Base-by-base conservation (phyloP, 345 rosid genomes). In the Turritis glabra region DNA sequence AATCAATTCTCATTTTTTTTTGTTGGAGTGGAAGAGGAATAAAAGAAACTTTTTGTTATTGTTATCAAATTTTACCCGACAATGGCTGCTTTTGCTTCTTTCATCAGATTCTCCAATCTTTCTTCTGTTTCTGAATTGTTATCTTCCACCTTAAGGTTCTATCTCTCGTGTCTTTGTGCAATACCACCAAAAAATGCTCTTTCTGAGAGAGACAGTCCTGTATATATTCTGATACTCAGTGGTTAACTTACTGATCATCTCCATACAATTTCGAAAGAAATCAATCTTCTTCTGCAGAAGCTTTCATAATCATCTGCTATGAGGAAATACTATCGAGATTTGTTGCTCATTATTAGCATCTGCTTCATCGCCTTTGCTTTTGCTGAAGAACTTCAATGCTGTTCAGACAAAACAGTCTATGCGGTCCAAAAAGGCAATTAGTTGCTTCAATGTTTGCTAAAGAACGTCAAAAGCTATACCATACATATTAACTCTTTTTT, bases 21-120 rank as follows among this genome's bases (percentile, higher is more conserved):
- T 10, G 14, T 37, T 37, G 40, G 14, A 37, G 40, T 37, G 40
- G 40, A 37, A 37, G 40, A 37, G 13, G 40, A 37, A 37, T 37
- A 13, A 37, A 37, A 11, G 40, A 37, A 37, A 37, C n/a, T 12
- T 8, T 15, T 23, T 48, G 14, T 21, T 52, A 51, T 35, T 40
- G n/a, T 40, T 14, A 4, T 40, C 55, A 12, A 67, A 51, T 43
- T 53, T 29, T 51, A 68, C 64, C 70, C 75, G 70, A 76, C 75
- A 76, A 44, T 53, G 43, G 15, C 52, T 63, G 55, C 63, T 69
- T 54, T 69, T 43, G 64, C 71, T 62, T 50, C 21, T 1, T 12
- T 11, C 71, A 61, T 43, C 37, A 67, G 47, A 58, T 50, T 67
- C 52, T 26, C 33, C 35, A 66, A n/a, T 54, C 33, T 69, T 62